Evolutionary conservation across 306 rosid genomes (phyloP).

Genomic region (Lathyrus sativus): DNA sequence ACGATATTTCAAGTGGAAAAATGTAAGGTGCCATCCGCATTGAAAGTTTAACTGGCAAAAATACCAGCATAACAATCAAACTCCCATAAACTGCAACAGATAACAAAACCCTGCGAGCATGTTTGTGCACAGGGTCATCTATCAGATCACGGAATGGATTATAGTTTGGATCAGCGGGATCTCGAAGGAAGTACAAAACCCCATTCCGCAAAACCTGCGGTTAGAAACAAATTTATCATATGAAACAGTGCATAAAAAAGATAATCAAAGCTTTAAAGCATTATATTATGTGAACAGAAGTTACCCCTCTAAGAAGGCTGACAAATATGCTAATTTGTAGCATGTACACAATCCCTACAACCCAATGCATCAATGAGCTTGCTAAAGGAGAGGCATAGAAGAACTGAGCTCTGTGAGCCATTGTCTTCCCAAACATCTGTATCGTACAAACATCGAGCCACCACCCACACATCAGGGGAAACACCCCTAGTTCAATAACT

Average conservation of each 20-base stretch:
- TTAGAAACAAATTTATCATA: slow-evolving; percentile 19
- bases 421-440: slow-evolving; percentile 95
- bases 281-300: slow-evolving; percentile 22
- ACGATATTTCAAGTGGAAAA: slow-evolving; percentile 96
- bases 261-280: slow-evolving; percentile 19
- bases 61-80: slow-evolving; percentile 97
- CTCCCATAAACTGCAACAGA: slow-evolving; percentile 98
- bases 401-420: slow-evolving; percentile 95
- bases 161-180: slow-evolving; percentile 99
- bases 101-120: slow-evolving; percentile 94
- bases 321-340: slow-evolving; percentile 97
- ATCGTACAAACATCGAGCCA: slow-evolving; percentile 98
- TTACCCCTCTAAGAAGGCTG: slow-evolving; percentile 99
- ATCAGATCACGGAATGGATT: slow-evolving; percentile 98
- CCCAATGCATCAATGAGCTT: slow-evolving; percentile 98
- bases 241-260: slow-evolving; percentile 18
- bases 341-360: slow-evolving; percentile 97
- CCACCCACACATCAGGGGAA: slow-evolving; percentile 99
- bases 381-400: slow-evolving; percentile 94
- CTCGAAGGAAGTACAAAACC: slow-evolving; percentile 92
- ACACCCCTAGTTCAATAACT: slow-evolving; percentile 97
- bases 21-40: slow-evolving; percentile 91
- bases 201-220: slow-evolving; percentile 94
- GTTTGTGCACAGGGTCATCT: slow-evolving; percentile 99
- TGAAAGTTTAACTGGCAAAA: slow-evolving; percentile 93